A percentile compares a stretch with the other conserved stretches of the same genome.
These are phyloP conservation scores for Laetiporus sulphureus DNA, from an alignment of 1,284 basidiomycete genomes.

Conservation along the genomic window DNA sequence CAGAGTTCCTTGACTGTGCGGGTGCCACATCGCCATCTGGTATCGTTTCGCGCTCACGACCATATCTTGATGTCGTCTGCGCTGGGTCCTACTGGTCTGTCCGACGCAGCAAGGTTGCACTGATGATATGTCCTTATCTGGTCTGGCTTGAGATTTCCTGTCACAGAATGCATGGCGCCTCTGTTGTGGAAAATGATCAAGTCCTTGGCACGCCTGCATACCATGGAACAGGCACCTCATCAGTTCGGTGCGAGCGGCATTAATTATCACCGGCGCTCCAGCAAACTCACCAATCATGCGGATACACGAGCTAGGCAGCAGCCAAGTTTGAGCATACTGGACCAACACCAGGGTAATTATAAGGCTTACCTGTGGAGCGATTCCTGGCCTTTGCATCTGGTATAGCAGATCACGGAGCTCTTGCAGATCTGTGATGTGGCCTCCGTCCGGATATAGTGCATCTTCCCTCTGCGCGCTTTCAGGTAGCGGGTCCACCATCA, in stretches of 20 bases:
- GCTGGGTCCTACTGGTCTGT: slow-evolving; percentile 45
- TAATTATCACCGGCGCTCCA: no score
- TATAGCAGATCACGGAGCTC: slow-evolving; percentile 71
- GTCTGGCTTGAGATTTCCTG: slow-evolving; percentile 65
- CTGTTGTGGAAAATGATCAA: slow-evolving; percentile 72
- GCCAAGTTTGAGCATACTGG: not conserved
- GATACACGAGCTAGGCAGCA: slow-evolving; percentile 46
- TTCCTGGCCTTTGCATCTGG: slow-evolving; percentile 76
- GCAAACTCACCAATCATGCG: slow-evolving; percentile 56
- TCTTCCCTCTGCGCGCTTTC: slow-evolving; percentile 40
- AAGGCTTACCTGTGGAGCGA: slow-evolving; percentile 51
- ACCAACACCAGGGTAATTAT: not conserved
- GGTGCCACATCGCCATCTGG: no score
- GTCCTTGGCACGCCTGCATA: slow-evolving; percentile 48
- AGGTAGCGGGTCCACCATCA: slow-evolving; percentile 60
- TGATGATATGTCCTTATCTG: slow-evolving; percentile 65
- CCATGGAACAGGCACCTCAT: not conserved
- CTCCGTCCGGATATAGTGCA: slow-evolving; percentile 72
- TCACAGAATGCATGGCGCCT: slow-evolving; percentile 72
- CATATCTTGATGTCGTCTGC: slow-evolving; percentile 41
- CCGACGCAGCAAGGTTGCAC: slow-evolving; percentile 62
- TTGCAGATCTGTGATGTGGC: slow-evolving; percentile 60
- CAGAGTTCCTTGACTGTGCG: no score
- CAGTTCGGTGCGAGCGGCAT: slow-evolving; percentile 1
- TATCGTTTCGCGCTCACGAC: no score